Base-by-base conservation (phyloP, 495 filamentous ascomycete genomes). In the Cercophora newfieldiana region DNA sequence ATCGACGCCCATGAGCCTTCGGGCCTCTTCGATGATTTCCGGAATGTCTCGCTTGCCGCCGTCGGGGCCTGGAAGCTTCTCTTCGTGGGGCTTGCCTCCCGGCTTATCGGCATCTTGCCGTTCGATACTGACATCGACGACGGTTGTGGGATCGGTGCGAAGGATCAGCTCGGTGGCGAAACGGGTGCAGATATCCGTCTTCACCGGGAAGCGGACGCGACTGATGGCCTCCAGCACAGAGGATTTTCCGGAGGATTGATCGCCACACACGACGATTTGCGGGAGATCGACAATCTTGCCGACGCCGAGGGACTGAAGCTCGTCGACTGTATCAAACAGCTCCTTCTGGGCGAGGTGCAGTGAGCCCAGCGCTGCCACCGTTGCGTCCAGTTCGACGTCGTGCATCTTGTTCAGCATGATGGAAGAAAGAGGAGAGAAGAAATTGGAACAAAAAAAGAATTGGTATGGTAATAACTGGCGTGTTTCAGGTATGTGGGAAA, bases 221-320 rank as follows among this genome's bases (percentile, higher is more conserved):
- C 87, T 87, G 28, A 91, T 85, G 12, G 87, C 88, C 65, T 90
- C 87, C 0, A 91, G 80, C 2, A 91, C 88, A 1, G 89, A 90
- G 71, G 85, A 88, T 68, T 89, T 90, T 1, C 87, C 87, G 24
- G 81, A 80, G 0, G 84, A 88, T 63, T 89, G 68, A n/a, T 67
- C 64, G 25, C 68, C 68, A 21, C 59, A 55, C 6, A 67, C 64
- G 21, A 70, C 63, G 50, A 58, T 31, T 29, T 58, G 55, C 25
- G 55, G 55, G 0, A 19, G 16, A 16, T 58, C 55, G 10, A 58
- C 50, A 26, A 53, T 53, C 6, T 26, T 7, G 10, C 50, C 50
- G 6, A 53, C 50, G 50, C 50, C 50, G 5, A 53, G 50, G n/a
- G 50, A 53, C 50, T 19, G 50, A 22, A 53, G 50, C n/a, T 53